Evolutionary conservation across 352 stramenopile genomes (phyloP), one percentile per base, ranked within the genome.

Genomic region (Phytophthora fragariaefolia): DNA sequence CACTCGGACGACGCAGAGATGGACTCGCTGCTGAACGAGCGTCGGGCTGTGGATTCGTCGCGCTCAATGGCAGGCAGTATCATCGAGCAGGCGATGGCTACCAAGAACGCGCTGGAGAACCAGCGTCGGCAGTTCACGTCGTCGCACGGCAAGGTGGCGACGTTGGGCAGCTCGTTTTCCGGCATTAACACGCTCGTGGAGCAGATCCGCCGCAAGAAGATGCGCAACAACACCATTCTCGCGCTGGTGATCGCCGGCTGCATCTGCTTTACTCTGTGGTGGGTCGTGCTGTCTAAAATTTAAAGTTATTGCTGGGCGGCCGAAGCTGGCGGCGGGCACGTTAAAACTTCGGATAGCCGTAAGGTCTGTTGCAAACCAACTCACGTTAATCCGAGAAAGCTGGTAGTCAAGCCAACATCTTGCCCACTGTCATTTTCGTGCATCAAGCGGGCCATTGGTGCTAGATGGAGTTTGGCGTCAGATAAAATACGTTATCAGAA

Each of bases 181-280:
- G 93, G 96, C 30, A 95, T 99, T 59, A 98, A 99, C 73, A 87
- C 83, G 63, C 85, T 99, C 63, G 95, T 99, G 68, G 97, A 98
- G 56, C 85, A 96, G 69, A 99, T 99, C 69, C 85, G 89, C 40
- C 91, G 95, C 74, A 98, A 98, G 82, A 97, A 98, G 81, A 93
- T 97, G 69, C 89, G 92, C 68, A 98, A 99, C 85, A 98, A 99
- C 77, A 97, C 89, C 40, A 97, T 99, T 85, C 69, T 99, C 22
- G 95, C 93, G 56, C 87, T 97, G 45, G 95, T 99, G 46, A 98
- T 99, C 71, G 95, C 97, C 6, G 87, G 66, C 43, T 99, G 96
- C 78, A 84, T 99, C 62, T 96, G 97, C 66, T 99, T 99, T 63
- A 99, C 94, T 32, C 82, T 99, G 12, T 99, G 96, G 95, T 99